These are phyloP conservation scores for Puya raimondii DNA, from an alignment of 176 grass and related monocot genomes.

Conservation along the genomic window DNA sequence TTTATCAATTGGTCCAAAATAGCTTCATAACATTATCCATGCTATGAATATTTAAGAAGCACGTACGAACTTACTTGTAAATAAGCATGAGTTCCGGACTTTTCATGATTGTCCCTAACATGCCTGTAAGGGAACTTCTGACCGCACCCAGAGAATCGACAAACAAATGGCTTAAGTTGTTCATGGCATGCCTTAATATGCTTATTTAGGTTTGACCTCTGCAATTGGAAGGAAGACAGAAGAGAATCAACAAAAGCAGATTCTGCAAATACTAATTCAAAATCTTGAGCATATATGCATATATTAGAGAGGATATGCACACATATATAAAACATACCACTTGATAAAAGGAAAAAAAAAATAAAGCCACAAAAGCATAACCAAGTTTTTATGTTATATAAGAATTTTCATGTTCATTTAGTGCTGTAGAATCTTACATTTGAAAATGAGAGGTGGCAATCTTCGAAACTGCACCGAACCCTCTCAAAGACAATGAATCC, in stretches of 20 bases:
- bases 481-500: conserved; percentile 16
- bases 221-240: conserved; percentile 2
- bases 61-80: conserved; percentile 22
- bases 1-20: background rate
- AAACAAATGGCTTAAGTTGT: conserved; percentile 21
- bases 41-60: background rate
- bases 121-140: conserved; percentile 48
- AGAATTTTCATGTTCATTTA: no score
- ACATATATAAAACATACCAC: no score
- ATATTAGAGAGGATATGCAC: no score
- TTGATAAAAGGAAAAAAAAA: no score
- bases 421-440: conserved; percentile 30
- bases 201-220: conserved; percentile 56
- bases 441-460: conserved; percentile 42
- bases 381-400: no score
- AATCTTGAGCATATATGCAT: background rate
- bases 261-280: background rate
- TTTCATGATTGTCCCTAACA: conserved; percentile 50
- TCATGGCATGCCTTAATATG: conserved; percentile 45
- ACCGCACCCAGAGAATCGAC: conserved; percentile 22
- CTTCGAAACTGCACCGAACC: conserved; percentile 31
- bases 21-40: background rate
- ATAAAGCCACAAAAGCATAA: no score
- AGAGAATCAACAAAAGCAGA: background rate
- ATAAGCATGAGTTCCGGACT: conserved; percentile 36